These are phyloP conservation scores for Citrullus amarus DNA, from an alignment of 306 rosid genomes.

Conservation along the genomic window DNA sequence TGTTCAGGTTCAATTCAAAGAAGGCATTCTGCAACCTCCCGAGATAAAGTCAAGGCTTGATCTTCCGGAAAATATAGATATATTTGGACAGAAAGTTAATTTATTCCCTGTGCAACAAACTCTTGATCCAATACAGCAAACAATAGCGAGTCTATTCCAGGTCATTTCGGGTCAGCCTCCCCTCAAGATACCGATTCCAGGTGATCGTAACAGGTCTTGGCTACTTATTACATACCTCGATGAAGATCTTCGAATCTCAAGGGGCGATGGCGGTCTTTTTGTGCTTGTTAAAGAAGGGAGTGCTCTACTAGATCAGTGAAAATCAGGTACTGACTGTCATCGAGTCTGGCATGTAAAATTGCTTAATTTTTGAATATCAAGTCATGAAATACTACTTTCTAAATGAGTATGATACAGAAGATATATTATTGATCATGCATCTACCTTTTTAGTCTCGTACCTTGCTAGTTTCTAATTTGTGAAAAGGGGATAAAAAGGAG, in stretches of 20 bases:
- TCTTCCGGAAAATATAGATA: constrained; percentile 52
- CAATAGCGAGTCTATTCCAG: constrained; percentile 45
- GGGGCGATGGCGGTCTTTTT: constrained; percentile 94
- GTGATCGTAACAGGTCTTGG: constrained; percentile 81
- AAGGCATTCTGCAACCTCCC: constrained; percentile 74
- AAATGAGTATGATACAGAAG: not conserved
- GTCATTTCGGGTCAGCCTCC: constrained; percentile 73
- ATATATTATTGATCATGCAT: not conserved
- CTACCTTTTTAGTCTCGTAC: not conserved
- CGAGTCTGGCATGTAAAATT: not conserved
- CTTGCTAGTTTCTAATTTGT: not conserved
- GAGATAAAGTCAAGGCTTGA: constrained; percentile 65
- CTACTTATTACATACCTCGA: constrained; percentile 81
- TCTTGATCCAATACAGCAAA: constrained; percentile 52
- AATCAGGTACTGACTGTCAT: constrained; percentile 5
- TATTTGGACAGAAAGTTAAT: constrained; percentile 72
- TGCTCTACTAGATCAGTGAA: constrained; percentile 48
- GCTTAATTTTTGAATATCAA: not conserved
- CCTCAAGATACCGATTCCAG: constrained; percentile 75
- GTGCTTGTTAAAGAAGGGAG: constrained; percentile 82
- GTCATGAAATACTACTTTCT: not conserved
- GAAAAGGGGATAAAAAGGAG: not conserved
- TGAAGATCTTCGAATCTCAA: constrained; percentile 70
- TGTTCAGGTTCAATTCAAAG: constrained; percentile 75
- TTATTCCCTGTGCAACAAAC: constrained; percentile 55